Base-by-base conservation (phyloP, 495 filamentous ascomycete genomes). In the Aspergillus cristatus region DNA sequence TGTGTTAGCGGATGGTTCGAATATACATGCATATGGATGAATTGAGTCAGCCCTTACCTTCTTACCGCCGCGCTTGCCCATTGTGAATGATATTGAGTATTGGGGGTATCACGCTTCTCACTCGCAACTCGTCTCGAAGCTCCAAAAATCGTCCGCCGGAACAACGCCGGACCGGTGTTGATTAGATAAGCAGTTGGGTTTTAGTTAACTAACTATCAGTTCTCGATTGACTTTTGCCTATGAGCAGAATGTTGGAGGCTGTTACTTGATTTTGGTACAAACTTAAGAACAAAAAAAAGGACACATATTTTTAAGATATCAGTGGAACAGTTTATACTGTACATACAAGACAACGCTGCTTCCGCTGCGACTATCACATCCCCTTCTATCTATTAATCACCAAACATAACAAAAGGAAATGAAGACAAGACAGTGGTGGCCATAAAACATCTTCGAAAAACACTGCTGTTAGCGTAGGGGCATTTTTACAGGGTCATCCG, bases 401-500 rank as follows among this genome's bases (percentile, higher is more conserved):
- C 46, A 35, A 28, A 17, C 34, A 32, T 7, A 34, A 40, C 31
- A 53, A 47, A 38, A 42, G 28, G 42, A 40, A 35, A 29, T 15
- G 16, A 14, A 38, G 35, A 41, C 34, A 48, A 39, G 33, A 45
- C 28, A 29, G 28, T 32, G 26, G 39, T 33, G 28, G 22, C 36
- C 30, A 28, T 20, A 22, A 40, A 40, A 42, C 31, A 35, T 24
- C 35, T 42, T 37, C 14, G 13, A 15, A 33, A 24, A 31, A 33
- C 18, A 14, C 11, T 18, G 7, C 33, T 18, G 30, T 12, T 35
- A 40, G 31, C 16, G 26, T 28, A 18, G 3, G 26, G 18, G 15
- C 15, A 18, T 35, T 7, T 34, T 50, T 54, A 54, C 34, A 45
- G 36, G 32, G 47, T 35, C 67, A 89, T 94, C 60, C 90, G 79